phyloP scores from a whole-genome alignment of 805 yeast genomes.

The Lipomyces yamanashiensis region DNA sequence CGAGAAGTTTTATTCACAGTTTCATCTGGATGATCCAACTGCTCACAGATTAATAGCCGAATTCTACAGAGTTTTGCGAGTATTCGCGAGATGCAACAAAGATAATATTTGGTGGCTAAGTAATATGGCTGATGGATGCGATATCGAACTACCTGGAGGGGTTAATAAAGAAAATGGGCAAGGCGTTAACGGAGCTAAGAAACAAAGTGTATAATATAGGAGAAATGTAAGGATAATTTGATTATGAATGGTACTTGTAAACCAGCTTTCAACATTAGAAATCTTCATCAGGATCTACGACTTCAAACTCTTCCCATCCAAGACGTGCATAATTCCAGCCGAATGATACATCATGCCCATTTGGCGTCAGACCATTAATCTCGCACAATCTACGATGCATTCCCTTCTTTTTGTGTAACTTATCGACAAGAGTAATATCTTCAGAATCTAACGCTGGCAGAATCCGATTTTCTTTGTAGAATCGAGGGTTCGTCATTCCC shows the following conservation, averaged over 20 bases:
- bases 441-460: conserved; percentile 12
- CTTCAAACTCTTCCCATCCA: conserved; percentile 19
- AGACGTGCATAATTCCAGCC: conserved; percentile 27
- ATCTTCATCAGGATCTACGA: background rate
- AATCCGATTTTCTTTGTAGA: conserved; percentile 57
- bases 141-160: conserved; percentile 12
- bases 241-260: too few relatives aligned
- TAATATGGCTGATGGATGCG: conserved; percentile 25
- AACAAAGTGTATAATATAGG: too few relatives aligned
- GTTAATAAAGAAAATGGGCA: too few relatives aligned
- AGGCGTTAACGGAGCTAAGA: too few relatives aligned
- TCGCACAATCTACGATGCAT: conserved; percentile 22
- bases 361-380: conserved; percentile 17
- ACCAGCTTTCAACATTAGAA: background rate
- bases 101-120: conserved; percentile 27
- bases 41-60: conserved; percentile 79
- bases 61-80: conserved; percentile 19
- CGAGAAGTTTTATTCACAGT: conserved; percentile 71
- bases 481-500: conserved; percentile 66
- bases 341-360: conserved; percentile 11
- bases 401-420: conserved; percentile 16
- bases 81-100: conserved; percentile 11
- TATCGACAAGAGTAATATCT: conserved; percentile 7
- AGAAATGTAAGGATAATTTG: too few relatives aligned
- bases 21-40: conserved; percentile 81